Conservation (phyloP, 306 rosid genomes). For the Trifolium fragiferum region DNA sequence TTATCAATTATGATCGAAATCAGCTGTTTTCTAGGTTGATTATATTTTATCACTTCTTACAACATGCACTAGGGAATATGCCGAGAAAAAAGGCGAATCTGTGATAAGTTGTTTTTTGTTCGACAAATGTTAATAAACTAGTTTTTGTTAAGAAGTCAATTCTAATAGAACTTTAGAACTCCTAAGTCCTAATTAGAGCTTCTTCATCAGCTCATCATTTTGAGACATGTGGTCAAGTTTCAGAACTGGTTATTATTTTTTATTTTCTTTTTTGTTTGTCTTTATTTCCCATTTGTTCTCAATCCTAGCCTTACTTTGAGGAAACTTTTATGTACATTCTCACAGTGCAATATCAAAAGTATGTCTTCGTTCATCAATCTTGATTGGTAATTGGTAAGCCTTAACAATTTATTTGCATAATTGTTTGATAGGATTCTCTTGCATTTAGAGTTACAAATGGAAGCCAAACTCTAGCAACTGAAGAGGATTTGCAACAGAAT, state of each 20-base stretch:
- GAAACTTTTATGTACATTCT: slow-evolving; percentile 14
- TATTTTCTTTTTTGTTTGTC: slow-evolving; percentile 29
- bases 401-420: slow-evolving; percentile 39
- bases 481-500: slow-evolving; percentile 49
- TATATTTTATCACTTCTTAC: background rate
- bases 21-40: slow-evolving; percentile 30
- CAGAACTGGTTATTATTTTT: slow-evolving; percentile 18
- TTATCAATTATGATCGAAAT: slow-evolving; percentile 34
- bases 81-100: slow-evolving; percentile 9
- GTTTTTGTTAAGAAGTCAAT: no score
- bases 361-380: slow-evolving; percentile 29
- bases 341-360: slow-evolving; percentile 16
- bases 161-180: background rate
- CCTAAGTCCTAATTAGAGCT: background rate
- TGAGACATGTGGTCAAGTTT: background rate
- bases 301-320: slow-evolving; percentile 10
- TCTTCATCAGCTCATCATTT: background rate
- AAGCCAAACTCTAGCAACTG: slow-evolving; percentile 47
- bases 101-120: background rate
- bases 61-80: slow-evolving; percentile 18
- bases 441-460: slow-evolving; percentile 50
- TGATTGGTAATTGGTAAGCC: slow-evolving; percentile 29
- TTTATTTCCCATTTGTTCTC: slow-evolving; percentile 27
- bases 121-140: background rate
- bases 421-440: slow-evolving; percentile 61